Percentiles rank a stretch among this genome's conserved stretches.
Conservation (phyloP, 2,329 filamentous ascomycete species). For the Onygenales sp. region DNA sequence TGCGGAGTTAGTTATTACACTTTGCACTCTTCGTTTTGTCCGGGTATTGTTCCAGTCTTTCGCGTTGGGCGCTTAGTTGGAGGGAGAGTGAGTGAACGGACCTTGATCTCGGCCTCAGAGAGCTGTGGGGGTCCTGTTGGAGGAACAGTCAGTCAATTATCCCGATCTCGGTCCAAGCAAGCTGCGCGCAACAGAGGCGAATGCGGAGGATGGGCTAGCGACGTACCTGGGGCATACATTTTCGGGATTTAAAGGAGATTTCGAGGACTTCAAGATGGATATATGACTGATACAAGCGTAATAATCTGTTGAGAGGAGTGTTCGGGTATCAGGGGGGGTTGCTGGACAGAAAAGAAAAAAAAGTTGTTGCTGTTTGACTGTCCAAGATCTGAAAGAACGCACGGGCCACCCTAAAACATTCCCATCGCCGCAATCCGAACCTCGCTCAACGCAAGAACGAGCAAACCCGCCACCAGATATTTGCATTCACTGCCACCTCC, state of each 20-base stretch:
- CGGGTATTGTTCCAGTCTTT: too few relatives aligned
- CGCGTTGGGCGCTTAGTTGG: too few relatives aligned
- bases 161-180: neutral
- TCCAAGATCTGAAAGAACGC: too few relatives aligned
- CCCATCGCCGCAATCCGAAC: too few relatives aligned
- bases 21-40: neutral
- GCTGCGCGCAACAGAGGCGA: neutral
- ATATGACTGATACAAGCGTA: too few relatives aligned
- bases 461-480: neutral
- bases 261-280: neutral
- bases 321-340: too few relatives aligned
- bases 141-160: neutral
- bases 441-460: neutral
- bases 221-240: conserved; percentile 17
- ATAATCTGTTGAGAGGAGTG: too few relatives aligned
- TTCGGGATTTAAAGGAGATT: neutral
- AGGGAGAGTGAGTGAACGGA: conserved; percentile 13
- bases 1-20: neutral
- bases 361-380: too few relatives aligned
- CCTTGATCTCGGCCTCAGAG: conserved; percentile 38
- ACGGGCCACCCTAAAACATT: too few relatives aligned
- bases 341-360: too few relatives aligned
- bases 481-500: neutral
- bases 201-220: neutral
- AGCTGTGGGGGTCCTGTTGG: conserved; percentile 32